A percentile compares a stretch with the other conserved stretches of the same genome.
These are phyloP conservation scores for Gymnopilus dilepis DNA, from an alignment of 768 basidiomycete species.

Conservation along the genomic window DNA sequence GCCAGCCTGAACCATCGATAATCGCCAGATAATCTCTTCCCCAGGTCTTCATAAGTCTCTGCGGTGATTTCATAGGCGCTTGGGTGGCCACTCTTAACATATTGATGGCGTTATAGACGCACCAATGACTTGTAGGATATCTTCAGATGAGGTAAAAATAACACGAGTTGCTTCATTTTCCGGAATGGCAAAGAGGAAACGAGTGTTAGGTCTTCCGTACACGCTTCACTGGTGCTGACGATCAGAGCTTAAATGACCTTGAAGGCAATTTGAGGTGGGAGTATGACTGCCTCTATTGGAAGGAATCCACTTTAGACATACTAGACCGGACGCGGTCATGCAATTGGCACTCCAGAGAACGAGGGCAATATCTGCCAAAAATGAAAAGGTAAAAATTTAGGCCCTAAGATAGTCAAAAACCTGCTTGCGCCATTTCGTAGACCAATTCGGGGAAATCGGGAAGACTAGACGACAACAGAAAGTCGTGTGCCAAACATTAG, in stretches of 20 bases:
- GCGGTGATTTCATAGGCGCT: neutral
- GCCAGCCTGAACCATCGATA: slow-evolving; percentile 3
- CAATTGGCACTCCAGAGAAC: neutral
- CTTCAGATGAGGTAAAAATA: slow-evolving; percentile 4
- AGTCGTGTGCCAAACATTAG: neutral
- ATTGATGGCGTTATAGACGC: slow-evolving; percentile 2
- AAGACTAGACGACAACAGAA: too few relatives aligned
- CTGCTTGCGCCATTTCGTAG: neutral
- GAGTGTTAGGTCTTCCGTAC: neutral
- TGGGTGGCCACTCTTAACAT: slow-evolving; percentile 4
- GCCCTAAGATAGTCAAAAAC: neutral
- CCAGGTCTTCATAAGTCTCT: neutral
- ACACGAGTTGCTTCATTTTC: neutral
- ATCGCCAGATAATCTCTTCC: slow-evolving; percentile 1
- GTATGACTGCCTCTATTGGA: neutral
- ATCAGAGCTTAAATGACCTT: neutral
- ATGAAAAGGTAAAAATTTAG: neutral
- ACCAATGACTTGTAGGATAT: slow-evolving; percentile 1
- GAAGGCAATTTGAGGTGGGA: neutral
- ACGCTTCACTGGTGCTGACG: neutral
- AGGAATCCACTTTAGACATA: neutral
- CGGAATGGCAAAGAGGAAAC: neutral
- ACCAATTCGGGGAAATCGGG: neutral
- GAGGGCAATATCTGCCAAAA: neutral
- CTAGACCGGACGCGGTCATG: too few relatives aligned